These are phyloP conservation scores for Pyrus betulifolia DNA, from an alignment of 306 rosid genomes.

Conservation along the genomic window DNA sequence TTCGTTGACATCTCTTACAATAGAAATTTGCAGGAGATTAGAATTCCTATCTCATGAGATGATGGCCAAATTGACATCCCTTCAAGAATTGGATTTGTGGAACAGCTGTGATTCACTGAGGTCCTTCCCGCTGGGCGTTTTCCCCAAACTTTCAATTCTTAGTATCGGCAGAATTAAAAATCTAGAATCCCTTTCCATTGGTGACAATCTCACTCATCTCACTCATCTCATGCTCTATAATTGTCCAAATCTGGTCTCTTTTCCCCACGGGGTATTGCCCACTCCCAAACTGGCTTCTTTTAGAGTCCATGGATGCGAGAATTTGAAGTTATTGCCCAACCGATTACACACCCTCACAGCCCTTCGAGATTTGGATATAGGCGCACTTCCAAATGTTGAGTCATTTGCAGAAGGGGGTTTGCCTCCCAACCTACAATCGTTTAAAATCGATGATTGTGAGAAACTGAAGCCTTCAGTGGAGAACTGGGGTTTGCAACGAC, in stretches of 20 bases:
- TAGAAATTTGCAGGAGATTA: accelerated
- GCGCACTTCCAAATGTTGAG: too few species aligned
- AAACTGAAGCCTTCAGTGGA: too few species aligned
- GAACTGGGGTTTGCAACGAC: too few species aligned
- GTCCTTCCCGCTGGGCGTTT: neutral
- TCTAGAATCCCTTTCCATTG: conserved; percentile 20
- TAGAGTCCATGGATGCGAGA: accelerated
- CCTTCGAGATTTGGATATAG: accelerated
- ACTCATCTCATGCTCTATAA: accelerated
- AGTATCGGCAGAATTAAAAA: accelerated
- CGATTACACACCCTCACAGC: too few species aligned
- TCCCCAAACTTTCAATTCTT: neutral
- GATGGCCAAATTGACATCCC: neutral
- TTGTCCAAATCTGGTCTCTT: conserved; percentile 11
- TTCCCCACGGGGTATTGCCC: too few species aligned
- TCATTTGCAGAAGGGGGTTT: too few species aligned
- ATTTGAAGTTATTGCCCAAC: too few species aligned
- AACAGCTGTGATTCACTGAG: neutral
- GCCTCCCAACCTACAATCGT: too few species aligned
- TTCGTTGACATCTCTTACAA: accelerated
- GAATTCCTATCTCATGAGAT: neutral
- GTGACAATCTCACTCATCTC: neutral
- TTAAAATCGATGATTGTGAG: accelerated
- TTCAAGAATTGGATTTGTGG: accelerated
- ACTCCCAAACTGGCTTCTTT: too few species aligned